phyloP scores from a whole-genome alignment of 495 filamentous ascomycete species.

The Penicillium fimorum region DNA sequence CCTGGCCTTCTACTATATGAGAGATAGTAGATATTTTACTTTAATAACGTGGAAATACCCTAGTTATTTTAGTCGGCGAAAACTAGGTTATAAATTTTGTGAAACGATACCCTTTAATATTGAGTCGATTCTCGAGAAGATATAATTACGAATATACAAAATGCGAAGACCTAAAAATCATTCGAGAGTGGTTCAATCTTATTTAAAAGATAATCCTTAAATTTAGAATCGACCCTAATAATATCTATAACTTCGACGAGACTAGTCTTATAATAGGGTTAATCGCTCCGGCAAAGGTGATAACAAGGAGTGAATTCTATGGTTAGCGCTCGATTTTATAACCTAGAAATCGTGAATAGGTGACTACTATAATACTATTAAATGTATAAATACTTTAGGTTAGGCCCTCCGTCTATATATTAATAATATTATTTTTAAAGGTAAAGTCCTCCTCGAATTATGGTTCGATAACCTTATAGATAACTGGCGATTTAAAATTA shows the following conservation, averaged over 20 bases:
- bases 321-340: constrained; percentile 16
- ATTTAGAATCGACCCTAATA: no score
- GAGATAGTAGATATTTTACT: no score
- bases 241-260: not conserved
- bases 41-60: no score
- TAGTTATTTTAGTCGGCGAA: no score
- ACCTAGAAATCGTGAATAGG: constrained; percentile 36
- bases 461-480: constrained; percentile 10
- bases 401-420: constrained; percentile 22
- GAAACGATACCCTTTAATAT: no score
- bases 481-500: constrained; percentile 20
- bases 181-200: no score
- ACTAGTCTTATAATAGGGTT: not conserved
- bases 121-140: no score
- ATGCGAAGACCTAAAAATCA: no score
- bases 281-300: not conserved
- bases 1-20: no score
- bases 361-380: constrained; percentile 23
- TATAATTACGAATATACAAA: no score
- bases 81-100: no score
- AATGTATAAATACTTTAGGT: constrained; percentile 9
- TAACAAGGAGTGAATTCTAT: not conserved
- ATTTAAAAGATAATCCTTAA: no score
- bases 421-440: constrained; percentile 31
- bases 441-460: constrained; percentile 12